Percentiles rank a stretch among this genome's conserved stretches.
Conservation (phyloP, 1,139 yeast genomes). For the Taphrina sp. region DNA sequence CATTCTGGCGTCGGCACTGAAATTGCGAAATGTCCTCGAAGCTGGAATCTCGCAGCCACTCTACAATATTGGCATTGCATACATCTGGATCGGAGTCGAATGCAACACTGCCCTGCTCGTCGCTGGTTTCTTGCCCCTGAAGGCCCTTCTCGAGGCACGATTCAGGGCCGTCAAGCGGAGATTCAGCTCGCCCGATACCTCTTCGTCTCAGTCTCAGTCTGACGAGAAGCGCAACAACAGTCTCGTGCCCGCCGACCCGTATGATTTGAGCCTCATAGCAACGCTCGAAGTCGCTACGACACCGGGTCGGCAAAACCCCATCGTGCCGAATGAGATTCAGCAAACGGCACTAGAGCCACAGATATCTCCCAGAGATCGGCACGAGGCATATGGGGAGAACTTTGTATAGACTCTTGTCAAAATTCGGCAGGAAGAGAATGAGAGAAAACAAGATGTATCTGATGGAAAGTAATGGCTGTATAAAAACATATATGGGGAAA, state of each 20-base stretch:
- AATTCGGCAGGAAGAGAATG: no score
- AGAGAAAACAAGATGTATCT: no score
- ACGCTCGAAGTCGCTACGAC: background rate
- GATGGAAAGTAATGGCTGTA: no score
- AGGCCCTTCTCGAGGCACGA: conserved; percentile 14
- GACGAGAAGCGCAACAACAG: conserved; percentile 5
- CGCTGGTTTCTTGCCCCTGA: conserved; percentile 25
- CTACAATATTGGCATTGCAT: conserved; percentile 19
- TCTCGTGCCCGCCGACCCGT: conserved; percentile 13
- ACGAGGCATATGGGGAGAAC: no score
- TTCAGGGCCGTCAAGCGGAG: conserved; percentile 24
- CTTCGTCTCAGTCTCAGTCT: background rate
- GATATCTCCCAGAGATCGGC: no score
- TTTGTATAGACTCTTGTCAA: no score
- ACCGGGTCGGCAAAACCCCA: no score
- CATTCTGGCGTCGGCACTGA: conserved; percentile 29
- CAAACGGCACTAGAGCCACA: no score
- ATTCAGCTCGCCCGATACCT: conserved; percentile 9
- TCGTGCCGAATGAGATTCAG: no score
- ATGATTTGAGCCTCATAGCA: conserved; percentile 9
- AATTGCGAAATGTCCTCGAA: conserved; percentile 12
- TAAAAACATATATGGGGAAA: no score
- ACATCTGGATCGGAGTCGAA: conserved; percentile 23
- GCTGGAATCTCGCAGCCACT: background rate
- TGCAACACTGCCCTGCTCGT: conserved; percentile 26